Evolutionary conservation across 202 grass and related monocot species (phyloP).

Genomic region (Carex arenaria): DNA sequence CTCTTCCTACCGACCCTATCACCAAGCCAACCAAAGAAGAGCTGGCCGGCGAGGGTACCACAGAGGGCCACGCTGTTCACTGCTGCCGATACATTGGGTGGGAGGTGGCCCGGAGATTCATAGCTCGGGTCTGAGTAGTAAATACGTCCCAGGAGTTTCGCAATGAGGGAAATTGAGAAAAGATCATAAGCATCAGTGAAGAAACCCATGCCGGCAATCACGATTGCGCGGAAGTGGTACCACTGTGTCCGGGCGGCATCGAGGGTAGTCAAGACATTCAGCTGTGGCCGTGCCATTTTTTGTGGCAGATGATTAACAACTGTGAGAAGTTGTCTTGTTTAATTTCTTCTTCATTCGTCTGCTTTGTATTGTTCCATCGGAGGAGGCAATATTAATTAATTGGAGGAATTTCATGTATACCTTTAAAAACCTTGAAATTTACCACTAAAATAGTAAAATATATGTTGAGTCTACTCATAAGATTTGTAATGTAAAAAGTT

Average conservation of each 20-base stretch:
- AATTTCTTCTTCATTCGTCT: no score
- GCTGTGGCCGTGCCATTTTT: conserved; percentile 24
- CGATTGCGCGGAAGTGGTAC: conserved; percentile 68
- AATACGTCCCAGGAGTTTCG: conserved; percentile 50
- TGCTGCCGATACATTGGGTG: conserved; percentile 50
- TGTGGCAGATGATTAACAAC: not conserved
- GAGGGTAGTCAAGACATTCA: conserved; percentile 37
- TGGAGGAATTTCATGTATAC: no score
- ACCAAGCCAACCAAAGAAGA: conserved; percentile 81
- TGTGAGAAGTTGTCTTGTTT: not conserved
- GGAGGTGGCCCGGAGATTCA: conserved; percentile 36
- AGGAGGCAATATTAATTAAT: not conserved
- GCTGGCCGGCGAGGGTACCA: conserved; percentile 65
- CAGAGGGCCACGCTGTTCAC: conserved; percentile 80
- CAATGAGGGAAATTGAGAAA: conserved; percentile 56
- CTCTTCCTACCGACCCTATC: conserved; percentile 75
- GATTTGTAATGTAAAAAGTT: not conserved
- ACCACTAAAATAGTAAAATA: no score
- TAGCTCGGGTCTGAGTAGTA: conserved; percentile 40
- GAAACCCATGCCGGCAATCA: conserved; percentile 88
- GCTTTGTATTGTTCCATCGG: not conserved
- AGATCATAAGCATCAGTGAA: conserved; percentile 87
- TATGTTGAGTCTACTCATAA: not conserved
- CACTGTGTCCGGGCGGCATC: conserved; percentile 55
- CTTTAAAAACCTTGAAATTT: no score